Evolutionary conservation across 2,329 filamentous ascomycete genomes (phyloP).

Genomic region (Penicillium sp.): DNA sequence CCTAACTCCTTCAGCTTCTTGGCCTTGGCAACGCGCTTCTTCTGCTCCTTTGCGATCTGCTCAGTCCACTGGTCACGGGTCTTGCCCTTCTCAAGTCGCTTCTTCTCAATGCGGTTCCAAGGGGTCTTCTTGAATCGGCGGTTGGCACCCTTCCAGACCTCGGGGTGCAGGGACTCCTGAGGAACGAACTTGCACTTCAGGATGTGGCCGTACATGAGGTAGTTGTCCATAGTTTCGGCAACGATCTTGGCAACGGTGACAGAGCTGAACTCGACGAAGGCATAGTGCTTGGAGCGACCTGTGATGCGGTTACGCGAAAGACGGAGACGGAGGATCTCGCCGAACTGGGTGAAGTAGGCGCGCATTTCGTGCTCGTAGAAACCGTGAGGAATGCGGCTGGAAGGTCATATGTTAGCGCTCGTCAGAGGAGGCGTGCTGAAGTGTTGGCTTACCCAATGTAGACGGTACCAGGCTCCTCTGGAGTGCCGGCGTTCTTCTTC

Average conservation of each 20-base stretch:
- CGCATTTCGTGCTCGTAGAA: slow-evolving; percentile 98
- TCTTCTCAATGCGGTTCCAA: slow-evolving; percentile 82
- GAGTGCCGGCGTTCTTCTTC: slow-evolving; percentile 48
- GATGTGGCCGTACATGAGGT: slow-evolving; percentile 92
- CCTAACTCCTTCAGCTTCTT: slow-evolving; percentile 78
- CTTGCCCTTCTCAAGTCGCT: slow-evolving; percentile 72
- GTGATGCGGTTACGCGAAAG: slow-evolving; percentile 92
- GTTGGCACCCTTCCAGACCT: slow-evolving; percentile 89
- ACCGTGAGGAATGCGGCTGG: slow-evolving; percentile 80
- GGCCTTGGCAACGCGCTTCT: slow-evolving; percentile 69
- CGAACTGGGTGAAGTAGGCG: slow-evolving; percentile 93
- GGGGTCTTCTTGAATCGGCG: slow-evolving; percentile 87
- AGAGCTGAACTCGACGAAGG: slow-evolving; percentile 85
- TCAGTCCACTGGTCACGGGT: slow-evolving; percentile 78
- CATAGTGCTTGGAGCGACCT: slow-evolving; percentile 89
- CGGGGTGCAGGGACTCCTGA: slow-evolving; percentile 74
- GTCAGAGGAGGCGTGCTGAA: slow-evolving; percentile 19
- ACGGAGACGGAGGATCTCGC: slow-evolving; percentile 75
- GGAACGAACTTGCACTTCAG: slow-evolving; percentile 83
- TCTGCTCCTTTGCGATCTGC: slow-evolving; percentile 73
- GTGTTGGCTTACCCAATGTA: slow-evolving; percentile 71
- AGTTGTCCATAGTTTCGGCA: slow-evolving; percentile 95
- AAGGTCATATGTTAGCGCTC: neutral
- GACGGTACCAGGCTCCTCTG: slow-evolving; percentile 70
- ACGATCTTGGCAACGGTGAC: slow-evolving; percentile 86